Evolutionary conservation across 192 early-diverging fungal genomes (phyloP).

Genomic region (Pilaira anomala): DNA sequence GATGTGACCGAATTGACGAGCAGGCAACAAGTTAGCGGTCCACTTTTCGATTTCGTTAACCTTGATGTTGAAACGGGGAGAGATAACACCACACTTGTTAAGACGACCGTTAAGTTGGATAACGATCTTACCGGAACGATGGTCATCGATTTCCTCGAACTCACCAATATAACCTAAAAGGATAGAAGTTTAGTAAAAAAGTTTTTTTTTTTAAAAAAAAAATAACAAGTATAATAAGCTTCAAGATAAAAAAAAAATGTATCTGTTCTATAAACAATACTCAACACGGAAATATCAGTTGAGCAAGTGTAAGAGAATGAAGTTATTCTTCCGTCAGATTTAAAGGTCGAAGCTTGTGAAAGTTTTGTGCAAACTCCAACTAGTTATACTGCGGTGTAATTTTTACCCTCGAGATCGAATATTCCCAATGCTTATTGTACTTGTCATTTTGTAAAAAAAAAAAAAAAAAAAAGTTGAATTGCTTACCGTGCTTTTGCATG

Average conservation of each 20-base stretch:
- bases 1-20: constrained; percentile 98
- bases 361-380: constrained; percentile 2
- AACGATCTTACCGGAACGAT: constrained; percentile 96
- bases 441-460: neutral
- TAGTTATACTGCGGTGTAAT: constrained; percentile 13
- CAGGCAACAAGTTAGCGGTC: constrained; percentile 95
- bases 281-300: neutral
- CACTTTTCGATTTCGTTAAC: constrained; percentile 93
- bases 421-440: neutral
- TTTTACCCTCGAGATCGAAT: neutral
- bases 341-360: constrained; percentile 12
- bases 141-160: constrained; percentile 98
- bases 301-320: constrained; percentile 1
- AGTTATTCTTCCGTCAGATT: constrained; percentile 19
- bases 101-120: constrained; percentile 97
- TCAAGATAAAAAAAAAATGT: constrained; percentile 3
- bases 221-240: neutral
- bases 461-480: neutral
- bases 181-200: neutral
- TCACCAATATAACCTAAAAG: constrained; percentile 93
- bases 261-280: constrained; percentile 5
- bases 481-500: constrained; percentile 97
- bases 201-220: neutral
- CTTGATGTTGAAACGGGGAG: constrained; percentile 98
- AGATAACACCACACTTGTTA: constrained; percentile 99